A percentile compares a stretch with the other conserved stretches of the same genome.
Evolutionary conservation across 345 rosid species (phyloP).

Genomic region (Odontarrhena argentea): DNA sequence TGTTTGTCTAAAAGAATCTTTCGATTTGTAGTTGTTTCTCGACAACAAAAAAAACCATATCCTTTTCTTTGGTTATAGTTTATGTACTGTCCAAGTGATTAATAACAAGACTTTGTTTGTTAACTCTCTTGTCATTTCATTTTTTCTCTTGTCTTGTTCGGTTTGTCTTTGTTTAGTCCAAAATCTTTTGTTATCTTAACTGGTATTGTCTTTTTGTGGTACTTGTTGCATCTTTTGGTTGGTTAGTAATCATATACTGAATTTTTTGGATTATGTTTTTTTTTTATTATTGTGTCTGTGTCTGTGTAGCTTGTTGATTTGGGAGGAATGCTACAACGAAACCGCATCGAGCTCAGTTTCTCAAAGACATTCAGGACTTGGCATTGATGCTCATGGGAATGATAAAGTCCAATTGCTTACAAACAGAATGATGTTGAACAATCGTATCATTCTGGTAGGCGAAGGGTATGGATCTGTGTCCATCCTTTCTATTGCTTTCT

Average conservation of each 20-base stretch:
- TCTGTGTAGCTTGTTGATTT: slow-evolving; percentile 69
- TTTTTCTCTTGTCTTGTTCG: slow-evolving; percentile 25
- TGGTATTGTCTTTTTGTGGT: slow-evolving; percentile 18
- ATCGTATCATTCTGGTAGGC: slow-evolving; percentile 71
- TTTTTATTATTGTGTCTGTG: neutral
- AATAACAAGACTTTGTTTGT: slow-evolving; percentile 33
- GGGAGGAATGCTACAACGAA: slow-evolving; percentile 84
- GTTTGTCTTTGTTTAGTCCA: slow-evolving; percentile 23
- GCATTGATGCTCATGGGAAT: slow-evolving; percentile 42
- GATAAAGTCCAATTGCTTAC: slow-evolving; percentile 58
- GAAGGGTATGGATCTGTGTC: slow-evolving; percentile 67
- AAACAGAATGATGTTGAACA: slow-evolving; percentile 73
- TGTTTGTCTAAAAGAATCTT: slow-evolving; percentile 63
- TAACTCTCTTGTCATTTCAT: slow-evolving; percentile 18
- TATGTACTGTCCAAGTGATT: slow-evolving; percentile 38
- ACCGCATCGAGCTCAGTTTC: slow-evolving; percentile 41
- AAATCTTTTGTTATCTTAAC: slow-evolving; percentile 20
- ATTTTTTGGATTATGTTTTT: neutral
- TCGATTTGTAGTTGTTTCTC: slow-evolving; percentile 45
- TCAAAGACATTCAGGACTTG: slow-evolving; percentile 39
- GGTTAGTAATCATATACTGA: slow-evolving; percentile 4
- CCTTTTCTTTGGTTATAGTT: slow-evolving; percentile 39
- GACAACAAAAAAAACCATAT: slow-evolving; percentile 38
- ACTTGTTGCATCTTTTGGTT: slow-evolving; percentile 11
- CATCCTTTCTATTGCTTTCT: neutral